Conservation (phyloP, 768 basidiomycete genomes). For the Leccinum subgranulosum region DNA sequence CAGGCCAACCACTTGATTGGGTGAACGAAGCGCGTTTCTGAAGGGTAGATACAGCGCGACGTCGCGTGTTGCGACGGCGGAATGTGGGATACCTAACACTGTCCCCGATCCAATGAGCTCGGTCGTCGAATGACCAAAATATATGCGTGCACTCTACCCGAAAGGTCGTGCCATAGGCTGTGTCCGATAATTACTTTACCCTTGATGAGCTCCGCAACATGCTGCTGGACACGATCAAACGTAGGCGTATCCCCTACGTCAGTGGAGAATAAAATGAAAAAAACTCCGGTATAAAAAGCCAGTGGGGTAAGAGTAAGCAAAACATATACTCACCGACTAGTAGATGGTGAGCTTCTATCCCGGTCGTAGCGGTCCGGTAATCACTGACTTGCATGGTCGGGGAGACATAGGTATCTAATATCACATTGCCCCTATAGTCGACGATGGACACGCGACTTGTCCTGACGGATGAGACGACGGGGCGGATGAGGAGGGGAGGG, state of each 20-base stretch:
- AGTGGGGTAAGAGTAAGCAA: not conserved
- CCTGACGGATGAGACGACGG: conserved; percentile 9
- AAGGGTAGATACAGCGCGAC: conserved; percentile 81
- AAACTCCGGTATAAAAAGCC: not conserved
- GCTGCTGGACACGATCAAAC: conserved; percentile 65
- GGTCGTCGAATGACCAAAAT: not conserved
- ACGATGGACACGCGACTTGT: conserved; percentile 51
- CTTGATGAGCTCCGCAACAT: conserved; percentile 61
- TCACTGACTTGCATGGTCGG: conserved; percentile 71
- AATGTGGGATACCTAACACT: conserved; percentile 82
- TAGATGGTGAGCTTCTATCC: conserved; percentile 44
- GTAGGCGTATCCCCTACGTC: conserved; percentile 38
- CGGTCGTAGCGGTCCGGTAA: conserved; percentile 66
- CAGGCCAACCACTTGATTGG: conserved; percentile 67
- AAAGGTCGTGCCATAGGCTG: conserved; percentile 76
- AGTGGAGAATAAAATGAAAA: not conserved
- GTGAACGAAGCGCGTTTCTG: conserved; percentile 62
- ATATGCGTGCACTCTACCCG: conserved; percentile 44
- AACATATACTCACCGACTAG: conserved; percentile 32
- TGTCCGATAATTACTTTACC: conserved; percentile 76
- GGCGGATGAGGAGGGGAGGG: conserved; percentile 1
- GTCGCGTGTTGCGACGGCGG: conserved; percentile 74
- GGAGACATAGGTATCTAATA: conserved; percentile 63
- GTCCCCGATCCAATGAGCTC: conserved; percentile 16
- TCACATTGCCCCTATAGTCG: conserved; percentile 51